A percentile compares a stretch with the other conserved stretches of the same genome.
Conservation (phyloP, 176 grass and related monocot species). For the Paspalum notatum region DNA sequence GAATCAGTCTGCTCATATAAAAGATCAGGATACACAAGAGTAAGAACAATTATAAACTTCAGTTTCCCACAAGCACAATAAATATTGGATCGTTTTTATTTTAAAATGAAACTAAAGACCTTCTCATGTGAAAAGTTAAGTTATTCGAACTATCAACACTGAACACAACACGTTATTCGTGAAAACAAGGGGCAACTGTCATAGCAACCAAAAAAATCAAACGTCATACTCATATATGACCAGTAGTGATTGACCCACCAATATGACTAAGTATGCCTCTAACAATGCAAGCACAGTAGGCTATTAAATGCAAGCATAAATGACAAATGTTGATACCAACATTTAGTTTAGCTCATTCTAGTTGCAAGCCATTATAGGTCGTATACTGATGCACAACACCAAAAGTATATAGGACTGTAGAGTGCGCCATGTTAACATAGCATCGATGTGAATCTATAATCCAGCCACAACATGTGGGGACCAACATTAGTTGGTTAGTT, state of each 20-base stretch:
- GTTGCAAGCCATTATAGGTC: slow-evolving; percentile 6
- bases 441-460: background rate
- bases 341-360: slow-evolving; percentile 12
- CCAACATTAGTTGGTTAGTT: slow-evolving; percentile 36
- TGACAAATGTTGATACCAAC: slow-evolving; percentile 17
- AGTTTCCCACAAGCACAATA: background rate
- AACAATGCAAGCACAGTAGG: slow-evolving; percentile 5
- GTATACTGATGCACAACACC: background rate
- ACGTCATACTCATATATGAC: background rate
- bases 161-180: background rate
- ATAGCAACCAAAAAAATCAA: slow-evolving; percentile 23
- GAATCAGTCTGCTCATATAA: slow-evolving; percentile 53
- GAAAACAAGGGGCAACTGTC: background rate
- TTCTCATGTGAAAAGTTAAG: slow-evolving; percentile 4
- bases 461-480: slow-evolving; percentile 28
- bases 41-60: background rate
- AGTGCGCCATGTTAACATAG: slow-evolving; percentile 7
- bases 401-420: background rate
- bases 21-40: background rate
- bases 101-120: background rate
- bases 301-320: slow-evolving; percentile 34
- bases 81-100: background rate
- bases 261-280: slow-evolving; percentile 9
- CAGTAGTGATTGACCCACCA: background rate
- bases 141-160: background rate